Base-by-base conservation (phyloP, 345 rosid genomes). In the Orychophragmus violaceus region DNA sequence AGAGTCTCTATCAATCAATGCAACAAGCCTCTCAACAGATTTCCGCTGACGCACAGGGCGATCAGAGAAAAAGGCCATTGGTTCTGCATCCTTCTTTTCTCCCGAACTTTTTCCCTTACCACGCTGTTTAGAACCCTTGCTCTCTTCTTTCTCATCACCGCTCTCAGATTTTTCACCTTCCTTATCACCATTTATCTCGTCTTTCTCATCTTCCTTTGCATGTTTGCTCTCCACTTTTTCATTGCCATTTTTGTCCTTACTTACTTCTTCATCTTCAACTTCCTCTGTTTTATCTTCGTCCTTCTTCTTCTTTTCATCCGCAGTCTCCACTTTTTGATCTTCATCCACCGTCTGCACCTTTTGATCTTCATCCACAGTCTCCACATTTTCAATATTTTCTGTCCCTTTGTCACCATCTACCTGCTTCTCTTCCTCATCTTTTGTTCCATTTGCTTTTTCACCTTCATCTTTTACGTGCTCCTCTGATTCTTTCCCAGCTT, bases 11-110 rank as follows among this genome's bases (percentile, higher is more conserved):
- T 92, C 97, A 70, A 89, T 52, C 46, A 87, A 25, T 6, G 95
- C 90, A 16, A 92, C 98, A 61, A 92, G 84, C 82, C 98, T 86
- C 72, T 92, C 98, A 67, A 92, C 98, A 61, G 93, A 85, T 73
- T 87, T 92, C 13, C 98, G 77, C 83, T 89, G 97, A 24, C 98
- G 90, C 59, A 87, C 95, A 27, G 98, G 98, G 48, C 98, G 86
- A 72, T 89, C 85, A 59, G 75, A 72, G 46, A 64, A 55, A 80
- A 95, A 90, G 68, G 95, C 87, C 77, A 79, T 81, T 14, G 69
- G 86, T 71, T 79, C 88, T 29, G 60, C 70, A 62, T 77, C 84
- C 65, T 82, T 80, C 71, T 78, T 78, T 58, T 49, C 81, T 64
- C 70, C 74, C 52, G 54, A 66, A 59, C 54, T 66, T 80, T 62